Conservation (phyloP, 495 filamentous ascomycete species). For the Aspergillus asperescens region DNA sequence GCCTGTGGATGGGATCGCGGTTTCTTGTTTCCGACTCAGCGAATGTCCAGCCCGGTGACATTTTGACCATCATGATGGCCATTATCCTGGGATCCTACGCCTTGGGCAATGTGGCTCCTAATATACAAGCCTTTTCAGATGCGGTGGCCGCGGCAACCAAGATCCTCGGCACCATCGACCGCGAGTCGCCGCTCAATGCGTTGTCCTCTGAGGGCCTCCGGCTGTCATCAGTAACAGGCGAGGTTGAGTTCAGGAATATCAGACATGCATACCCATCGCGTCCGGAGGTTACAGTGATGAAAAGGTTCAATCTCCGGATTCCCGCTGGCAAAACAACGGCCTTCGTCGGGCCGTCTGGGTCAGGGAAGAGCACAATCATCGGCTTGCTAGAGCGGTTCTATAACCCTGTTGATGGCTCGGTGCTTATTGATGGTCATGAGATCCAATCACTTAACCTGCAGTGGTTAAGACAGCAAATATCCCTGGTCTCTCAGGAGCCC, state of each 20-base stretch:
- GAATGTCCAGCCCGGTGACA: slow-evolving; percentile 42
- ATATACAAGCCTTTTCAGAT: slow-evolving; percentile 74
- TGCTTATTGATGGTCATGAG: slow-evolving; percentile 79
- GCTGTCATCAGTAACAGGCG: slow-evolving; percentile 64
- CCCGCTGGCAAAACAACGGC: slow-evolving; percentile 84
- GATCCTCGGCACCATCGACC: slow-evolving; percentile 89
- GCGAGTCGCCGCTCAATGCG: slow-evolving; percentile 77
- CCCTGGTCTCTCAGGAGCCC: slow-evolving; percentile 80
- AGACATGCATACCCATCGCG: slow-evolving; percentile 92
- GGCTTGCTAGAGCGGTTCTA: slow-evolving; percentile 93
- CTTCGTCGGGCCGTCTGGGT: slow-evolving; percentile 80
- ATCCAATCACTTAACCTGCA: slow-evolving; percentile 74
- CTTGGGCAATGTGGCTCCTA: slow-evolving; percentile 82
- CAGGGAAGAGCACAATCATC: slow-evolving; percentile 87
- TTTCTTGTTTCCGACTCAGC: slow-evolving; percentile 60
- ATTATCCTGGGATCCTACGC: slow-evolving; percentile 90
- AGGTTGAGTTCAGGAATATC: slow-evolving; percentile 72
- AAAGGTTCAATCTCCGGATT: slow-evolving; percentile 69
- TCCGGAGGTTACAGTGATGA: slow-evolving; percentile 80
- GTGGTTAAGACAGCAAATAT: slow-evolving; percentile 87
- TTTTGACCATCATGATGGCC: slow-evolving; percentile 80
- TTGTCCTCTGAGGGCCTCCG: slow-evolving; percentile 60
- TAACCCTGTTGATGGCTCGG: slow-evolving; percentile 72
- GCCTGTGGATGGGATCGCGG: slow-evolving; percentile 89
- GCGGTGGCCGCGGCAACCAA: slow-evolving; percentile 78